phyloP scores from a whole-genome alignment of 2,329 filamentous ascomycete genomes.

The Graphilbum sp. region DNA sequence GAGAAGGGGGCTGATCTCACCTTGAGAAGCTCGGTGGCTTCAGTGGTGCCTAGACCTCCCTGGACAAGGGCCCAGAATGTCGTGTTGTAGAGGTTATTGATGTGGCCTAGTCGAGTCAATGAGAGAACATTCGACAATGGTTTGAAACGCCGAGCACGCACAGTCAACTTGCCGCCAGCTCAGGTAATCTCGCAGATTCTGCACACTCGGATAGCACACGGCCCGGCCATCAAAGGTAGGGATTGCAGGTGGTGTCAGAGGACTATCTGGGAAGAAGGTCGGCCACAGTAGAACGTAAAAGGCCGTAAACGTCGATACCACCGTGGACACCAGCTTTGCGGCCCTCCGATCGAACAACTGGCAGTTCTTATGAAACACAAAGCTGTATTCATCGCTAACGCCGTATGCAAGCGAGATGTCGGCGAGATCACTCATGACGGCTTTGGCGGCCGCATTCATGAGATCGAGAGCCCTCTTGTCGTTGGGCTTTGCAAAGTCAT shows the following conservation, averaged over 20 bases:
- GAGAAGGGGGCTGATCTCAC: too few relatives aligned
- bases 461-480: constrained; percentile 73
- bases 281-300: constrained; percentile 78
- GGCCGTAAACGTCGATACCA: constrained; percentile 85
- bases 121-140: neutral
- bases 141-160: constrained; percentile 17
- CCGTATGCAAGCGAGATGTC: constrained; percentile 84
- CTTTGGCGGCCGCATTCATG: constrained; percentile 86
- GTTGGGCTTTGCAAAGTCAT: constrained; percentile 83
- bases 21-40: constrained; percentile 67
- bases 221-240: constrained; percentile 89
- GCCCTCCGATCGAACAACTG: constrained; percentile 71
- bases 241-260: constrained; percentile 55
- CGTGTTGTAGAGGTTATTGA: constrained; percentile 98
- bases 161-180: constrained; percentile 96
- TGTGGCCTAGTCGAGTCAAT: constrained; percentile 47
- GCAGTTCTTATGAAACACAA: constrained; percentile 73
- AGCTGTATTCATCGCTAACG: constrained; percentile 89
- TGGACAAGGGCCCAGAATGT: constrained; percentile 86
- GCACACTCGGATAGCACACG: constrained; percentile 70
- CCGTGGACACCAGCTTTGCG: constrained; percentile 79
- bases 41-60: constrained; percentile 41
- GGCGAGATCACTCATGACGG: constrained; percentile 66
- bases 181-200: constrained; percentile 84
- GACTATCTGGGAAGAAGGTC: constrained; percentile 53